A percentile compares a stretch with the other conserved stretches of the same genome.
Evolutionary conservation across 1,284 basidiomycete species (phyloP).

Genomic region (Moniliophthora roreri): DNA sequence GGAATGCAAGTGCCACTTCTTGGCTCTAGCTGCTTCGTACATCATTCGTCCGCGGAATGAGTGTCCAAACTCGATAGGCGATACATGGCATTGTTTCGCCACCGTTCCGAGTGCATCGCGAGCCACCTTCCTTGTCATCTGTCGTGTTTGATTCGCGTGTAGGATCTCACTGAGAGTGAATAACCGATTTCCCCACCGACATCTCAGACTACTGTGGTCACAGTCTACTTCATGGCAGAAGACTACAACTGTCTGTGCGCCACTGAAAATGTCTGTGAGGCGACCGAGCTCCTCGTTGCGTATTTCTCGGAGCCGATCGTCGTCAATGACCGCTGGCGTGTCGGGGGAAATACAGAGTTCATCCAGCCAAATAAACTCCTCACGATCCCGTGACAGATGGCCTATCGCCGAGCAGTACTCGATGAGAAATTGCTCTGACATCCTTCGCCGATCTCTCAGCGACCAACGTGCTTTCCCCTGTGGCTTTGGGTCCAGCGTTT

Average conservation of each 20-base stretch:
- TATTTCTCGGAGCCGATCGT: slow-evolving; percentile 13
- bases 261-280: slow-evolving; percentile 23
- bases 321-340: not conserved
- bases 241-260: slow-evolving; percentile 20
- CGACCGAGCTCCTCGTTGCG: slow-evolving; percentile 19
- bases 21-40: slow-evolving; percentile 14
- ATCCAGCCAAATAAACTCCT: slow-evolving; percentile 25
- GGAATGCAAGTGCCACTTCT: slow-evolving; percentile 25
- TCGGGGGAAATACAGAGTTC: slow-evolving; percentile 23
- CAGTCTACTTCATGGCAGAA: slow-evolving; percentile 23
- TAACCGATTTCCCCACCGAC: slow-evolving; percentile 22
- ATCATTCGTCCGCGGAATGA: slow-evolving; percentile 20
- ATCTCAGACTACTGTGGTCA: slow-evolving; percentile 20
- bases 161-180: slow-evolving; percentile 26
- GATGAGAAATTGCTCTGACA: not conserved
- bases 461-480: not conserved
- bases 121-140: slow-evolving; percentile 14
- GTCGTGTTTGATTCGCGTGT: slow-evolving; percentile 18
- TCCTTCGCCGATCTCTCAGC: not conserved
- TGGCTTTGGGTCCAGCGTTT: not conserved
- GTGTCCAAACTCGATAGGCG: slow-evolving; percentile 9
- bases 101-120: too few relatives aligned
- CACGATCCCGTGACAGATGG: not conserved
- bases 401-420: slow-evolving; percentile 2
- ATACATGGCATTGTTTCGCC: not conserved